Conservation (phyloP, 2,329 filamentous ascomycete species). For the Aspergillus spinulosporus region DNA sequence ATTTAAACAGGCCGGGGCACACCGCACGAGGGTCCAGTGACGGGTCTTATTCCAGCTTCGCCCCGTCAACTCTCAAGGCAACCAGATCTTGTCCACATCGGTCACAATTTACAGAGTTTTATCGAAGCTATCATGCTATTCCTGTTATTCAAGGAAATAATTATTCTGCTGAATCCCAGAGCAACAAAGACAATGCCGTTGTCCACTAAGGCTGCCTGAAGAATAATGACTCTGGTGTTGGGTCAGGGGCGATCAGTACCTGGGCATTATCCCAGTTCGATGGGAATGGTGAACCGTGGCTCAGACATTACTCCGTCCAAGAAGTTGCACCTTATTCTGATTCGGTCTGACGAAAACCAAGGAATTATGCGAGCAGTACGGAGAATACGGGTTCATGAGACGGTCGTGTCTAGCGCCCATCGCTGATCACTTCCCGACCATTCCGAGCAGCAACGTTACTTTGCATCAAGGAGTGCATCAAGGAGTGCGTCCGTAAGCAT, state of each 20-base stretch:
- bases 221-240: conserved; percentile 12
- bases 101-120: background rate
- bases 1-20: background rate
- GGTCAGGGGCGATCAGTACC: background rate
- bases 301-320: conserved; percentile 1
- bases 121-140: background rate
- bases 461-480: too few species aligned
- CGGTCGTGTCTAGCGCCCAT: background rate
- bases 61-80: background rate
- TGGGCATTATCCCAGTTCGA: background rate
- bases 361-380: background rate
- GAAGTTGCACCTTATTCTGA: background rate
- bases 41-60: background rate
- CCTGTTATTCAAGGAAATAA: conserved; percentile 10
- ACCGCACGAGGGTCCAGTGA: background rate
- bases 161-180: background rate
- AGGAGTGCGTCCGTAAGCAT: too few species aligned
- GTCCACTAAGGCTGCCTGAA: background rate
- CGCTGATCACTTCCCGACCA: background rate
- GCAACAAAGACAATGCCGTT: background rate
- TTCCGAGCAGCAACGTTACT: background rate
- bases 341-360: background rate
- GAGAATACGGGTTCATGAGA: background rate
- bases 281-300: conserved; percentile 7
- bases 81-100: background rate